Evolutionary conservation across 2,329 filamentous ascomycete genomes (phyloP).

Genomic region (Diaporthe destruens): DNA sequence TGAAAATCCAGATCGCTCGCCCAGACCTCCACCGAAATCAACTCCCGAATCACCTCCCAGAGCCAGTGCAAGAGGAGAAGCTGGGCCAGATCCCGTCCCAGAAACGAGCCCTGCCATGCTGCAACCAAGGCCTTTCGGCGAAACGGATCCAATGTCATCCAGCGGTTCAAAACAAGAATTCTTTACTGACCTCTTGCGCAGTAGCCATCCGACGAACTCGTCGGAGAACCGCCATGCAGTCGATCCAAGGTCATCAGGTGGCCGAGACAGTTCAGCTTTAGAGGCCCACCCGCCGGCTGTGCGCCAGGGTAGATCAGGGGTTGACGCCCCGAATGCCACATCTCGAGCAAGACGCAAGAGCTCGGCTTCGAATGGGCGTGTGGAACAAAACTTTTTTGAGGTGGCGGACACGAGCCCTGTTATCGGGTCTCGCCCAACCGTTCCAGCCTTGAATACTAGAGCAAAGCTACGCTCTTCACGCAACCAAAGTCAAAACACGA

Average conservation of each 20-base stretch:
- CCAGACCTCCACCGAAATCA: not conserved
- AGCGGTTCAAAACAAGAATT: constrained; percentile 19
- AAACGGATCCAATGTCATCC: constrained; percentile 15
- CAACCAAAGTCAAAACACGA: constrained; percentile 5
- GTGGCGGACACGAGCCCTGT: not conserved
- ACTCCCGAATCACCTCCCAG: not conserved
- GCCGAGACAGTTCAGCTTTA: not conserved
- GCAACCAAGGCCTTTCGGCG: constrained; percentile 33
- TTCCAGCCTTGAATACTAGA: constrained; percentile 39
- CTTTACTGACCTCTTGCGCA: constrained; percentile 1
- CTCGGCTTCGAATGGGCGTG: not conserved
- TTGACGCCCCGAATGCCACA: not conserved
- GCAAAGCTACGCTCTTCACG: constrained; percentile 22
- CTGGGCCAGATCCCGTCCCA: constrained; percentile 46
- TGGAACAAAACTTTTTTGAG: not conserved
- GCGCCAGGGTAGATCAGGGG: not conserved
- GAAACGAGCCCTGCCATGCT: constrained; percentile 49
- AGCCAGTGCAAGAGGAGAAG: not conserved
- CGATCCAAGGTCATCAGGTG: not conserved
- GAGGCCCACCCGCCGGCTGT: not conserved
- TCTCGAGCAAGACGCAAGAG: not conserved
- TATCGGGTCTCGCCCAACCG: constrained; percentile 22
- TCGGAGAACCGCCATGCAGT: not conserved
- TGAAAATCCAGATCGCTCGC: constrained; percentile 28
- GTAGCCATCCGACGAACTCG: constrained; percentile 2